Percentiles rank a stretch among this genome's conserved stretches.
These are phyloP conservation scores for Leishmania guyanensis DNA, from an alignment of 208 protist genomes.

Conservation along the genomic window DNA sequence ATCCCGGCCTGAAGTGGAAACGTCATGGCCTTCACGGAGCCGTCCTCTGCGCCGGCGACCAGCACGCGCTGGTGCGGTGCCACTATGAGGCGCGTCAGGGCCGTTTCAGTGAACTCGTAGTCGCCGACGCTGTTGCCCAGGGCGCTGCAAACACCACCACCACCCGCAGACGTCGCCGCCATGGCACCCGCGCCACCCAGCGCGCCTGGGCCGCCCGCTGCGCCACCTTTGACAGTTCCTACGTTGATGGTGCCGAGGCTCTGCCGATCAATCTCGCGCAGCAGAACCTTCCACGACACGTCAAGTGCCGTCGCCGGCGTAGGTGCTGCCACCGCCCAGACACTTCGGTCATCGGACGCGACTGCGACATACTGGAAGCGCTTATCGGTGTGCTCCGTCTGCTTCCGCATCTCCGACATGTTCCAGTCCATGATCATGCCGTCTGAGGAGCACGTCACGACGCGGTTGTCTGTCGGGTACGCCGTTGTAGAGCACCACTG, in stretches of 20 bases:
- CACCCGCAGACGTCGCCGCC: not conserved
- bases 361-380: constrained; percentile 90
- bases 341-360: constrained; percentile 76
- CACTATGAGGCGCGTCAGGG: constrained; percentile 71
- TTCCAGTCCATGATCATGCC: constrained; percentile 96
- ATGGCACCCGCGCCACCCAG: not conserved
- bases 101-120: constrained; percentile 79
- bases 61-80: constrained; percentile 90
- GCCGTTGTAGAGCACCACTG: constrained; percentile 83
- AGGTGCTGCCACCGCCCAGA: constrained; percentile 91
- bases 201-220: not conserved
- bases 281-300: constrained; percentile 83
- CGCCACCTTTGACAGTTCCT: not conserved
- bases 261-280: constrained; percentile 87
- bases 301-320: constrained; percentile 68
- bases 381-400: constrained; percentile 91
- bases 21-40: constrained; percentile 89
- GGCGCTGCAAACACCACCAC: constrained; percentile 1
- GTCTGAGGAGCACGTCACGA: constrained; percentile 92
- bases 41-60: constrained; percentile 90
- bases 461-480: constrained; percentile 90
- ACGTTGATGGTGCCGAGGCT: constrained; percentile 38
- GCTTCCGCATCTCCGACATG: constrained; percentile 83
- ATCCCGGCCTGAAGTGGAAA: constrained; percentile 84
- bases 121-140: constrained; percentile 49